Conservation (phyloP, 805 yeast genomes). For the Metschnikowia cerradonensis region DNA sequence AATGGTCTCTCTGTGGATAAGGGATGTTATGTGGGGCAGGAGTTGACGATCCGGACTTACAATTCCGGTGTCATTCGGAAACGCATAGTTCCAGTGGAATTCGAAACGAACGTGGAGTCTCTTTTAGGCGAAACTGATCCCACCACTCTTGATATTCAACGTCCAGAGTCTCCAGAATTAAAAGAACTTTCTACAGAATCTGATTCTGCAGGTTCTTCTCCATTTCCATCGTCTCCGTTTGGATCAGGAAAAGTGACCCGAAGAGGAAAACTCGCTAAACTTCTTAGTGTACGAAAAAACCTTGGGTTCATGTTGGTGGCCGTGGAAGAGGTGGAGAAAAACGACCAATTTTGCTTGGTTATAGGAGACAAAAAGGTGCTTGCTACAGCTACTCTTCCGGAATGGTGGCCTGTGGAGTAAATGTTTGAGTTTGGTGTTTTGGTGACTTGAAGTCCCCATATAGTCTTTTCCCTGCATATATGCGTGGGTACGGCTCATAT, state of each 20-base stretch:
- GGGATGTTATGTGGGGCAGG: slow-evolving; percentile 98
- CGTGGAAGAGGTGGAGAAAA: slow-evolving; percentile 42
- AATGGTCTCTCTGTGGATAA: slow-evolving; percentile 82
- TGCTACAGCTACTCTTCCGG: slow-evolving; percentile 55
- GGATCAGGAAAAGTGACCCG: slow-evolving; percentile 17
- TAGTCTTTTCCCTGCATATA: too few relatives aligned
- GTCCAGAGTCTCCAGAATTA: background rate
- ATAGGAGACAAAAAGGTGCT: slow-evolving; percentile 31
- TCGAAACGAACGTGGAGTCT: slow-evolving; percentile 19
- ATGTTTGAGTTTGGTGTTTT: background rate
- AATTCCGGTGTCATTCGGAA: slow-evolving; percentile 82
- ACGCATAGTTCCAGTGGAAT: slow-evolving; percentile 65
- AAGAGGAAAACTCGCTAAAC: slow-evolving; percentile 39
- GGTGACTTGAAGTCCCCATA: too few relatives aligned
- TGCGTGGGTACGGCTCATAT: too few relatives aligned
- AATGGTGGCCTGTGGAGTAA: slow-evolving; percentile 64
- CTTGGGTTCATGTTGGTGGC: slow-evolving; percentile 63
- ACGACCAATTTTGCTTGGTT: slow-evolving; percentile 30
- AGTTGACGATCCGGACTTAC: slow-evolving; percentile 82
- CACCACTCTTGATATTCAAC: slow-evolving; percentile 13
- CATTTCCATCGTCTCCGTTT: slow-evolving; percentile 13
- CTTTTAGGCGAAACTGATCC: slow-evolving; percentile 8
- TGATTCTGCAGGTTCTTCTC: background rate
- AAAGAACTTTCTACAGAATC: background rate
- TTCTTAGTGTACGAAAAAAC: slow-evolving; percentile 54